A percentile compares a stretch with the other conserved stretches of the same genome.
phyloP scores from a whole-genome alignment of 352 stramenopile genomes.

The Phytophthora capsici region DNA sequence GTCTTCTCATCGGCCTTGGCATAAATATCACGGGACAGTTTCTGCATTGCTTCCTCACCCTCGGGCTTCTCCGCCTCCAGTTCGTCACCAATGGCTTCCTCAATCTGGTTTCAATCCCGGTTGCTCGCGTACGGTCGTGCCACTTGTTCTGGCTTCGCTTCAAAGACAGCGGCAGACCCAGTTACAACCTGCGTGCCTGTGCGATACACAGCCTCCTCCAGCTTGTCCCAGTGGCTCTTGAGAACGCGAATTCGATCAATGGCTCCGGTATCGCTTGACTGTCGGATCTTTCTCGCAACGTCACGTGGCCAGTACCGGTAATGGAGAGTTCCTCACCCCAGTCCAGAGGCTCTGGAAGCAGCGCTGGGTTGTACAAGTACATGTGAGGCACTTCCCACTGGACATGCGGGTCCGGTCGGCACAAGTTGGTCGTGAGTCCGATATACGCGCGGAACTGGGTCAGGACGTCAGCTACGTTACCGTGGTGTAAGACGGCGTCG shows the following conservation, averaged over 20 bases:
- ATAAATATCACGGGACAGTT: no score
- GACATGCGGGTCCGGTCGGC: constrained; percentile 24
- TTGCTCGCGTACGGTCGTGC: no score
- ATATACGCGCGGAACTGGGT: constrained; percentile 47
- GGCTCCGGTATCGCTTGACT: neutral
- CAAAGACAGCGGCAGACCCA: no score
- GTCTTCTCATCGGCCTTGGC: no score
- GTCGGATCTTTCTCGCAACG: constrained; percentile 13
- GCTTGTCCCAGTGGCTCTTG: no score
- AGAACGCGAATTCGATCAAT: constrained; percentile 11
- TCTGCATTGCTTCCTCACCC: no score
- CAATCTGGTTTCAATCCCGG: no score
- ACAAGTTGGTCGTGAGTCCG: constrained; percentile 26
- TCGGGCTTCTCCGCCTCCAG: no score
- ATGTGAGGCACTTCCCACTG: constrained; percentile 50
- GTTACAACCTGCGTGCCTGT: no score
- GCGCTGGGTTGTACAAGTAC: constrained; percentile 44
- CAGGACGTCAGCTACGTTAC: constrained; percentile 34
- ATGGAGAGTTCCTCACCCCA: constrained; percentile 47
- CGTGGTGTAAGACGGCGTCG: constrained; percentile 39
- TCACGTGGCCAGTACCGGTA: constrained; percentile 41
- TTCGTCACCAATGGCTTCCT: no score
- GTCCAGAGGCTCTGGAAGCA: constrained; percentile 46
- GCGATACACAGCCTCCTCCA: no score
- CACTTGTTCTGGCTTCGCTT: no score